phyloP scores from a whole-genome alignment of 208 protist species.

The Balamuthia mandrillaris region DNA sequence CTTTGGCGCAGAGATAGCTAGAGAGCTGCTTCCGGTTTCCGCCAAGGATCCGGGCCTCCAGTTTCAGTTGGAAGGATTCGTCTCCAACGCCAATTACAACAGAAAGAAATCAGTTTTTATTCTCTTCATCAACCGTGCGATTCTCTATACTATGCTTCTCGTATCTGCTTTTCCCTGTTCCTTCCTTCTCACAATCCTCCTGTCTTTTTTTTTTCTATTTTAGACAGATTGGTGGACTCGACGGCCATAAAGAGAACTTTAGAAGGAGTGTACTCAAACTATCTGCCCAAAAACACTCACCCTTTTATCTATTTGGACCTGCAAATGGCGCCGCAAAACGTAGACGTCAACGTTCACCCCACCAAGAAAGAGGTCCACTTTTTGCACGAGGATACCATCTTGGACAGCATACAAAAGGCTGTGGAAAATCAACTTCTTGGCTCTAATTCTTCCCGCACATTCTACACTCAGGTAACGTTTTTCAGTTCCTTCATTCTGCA shows the following conservation, averaged over 20 bases:
- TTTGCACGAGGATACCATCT: slow-evolving; percentile 67
- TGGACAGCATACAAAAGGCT: slow-evolving; percentile 55
- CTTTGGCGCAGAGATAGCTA: slow-evolving; percentile 54
- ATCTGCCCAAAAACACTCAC: slow-evolving; percentile 83
- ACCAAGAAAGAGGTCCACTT: slow-evolving; percentile 85
- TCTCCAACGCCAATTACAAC: slow-evolving; percentile 78
- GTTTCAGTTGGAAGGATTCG: slow-evolving; percentile 51
- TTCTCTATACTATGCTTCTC: too few species aligned
- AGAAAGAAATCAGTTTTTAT: slow-evolving; percentile 72
- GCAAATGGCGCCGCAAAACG: slow-evolving; percentile 77
- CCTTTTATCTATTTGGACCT: slow-evolving; percentile 92
- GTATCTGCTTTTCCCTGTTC: neutral
- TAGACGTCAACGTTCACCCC: slow-evolving; percentile 99
- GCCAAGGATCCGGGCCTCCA: slow-evolving; percentile 36
- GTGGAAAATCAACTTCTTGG: slow-evolving; percentile 44
- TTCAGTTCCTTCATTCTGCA: neutral
- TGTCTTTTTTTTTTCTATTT: neutral
- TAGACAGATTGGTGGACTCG: slow-evolving; percentile 78
- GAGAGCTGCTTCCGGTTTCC: slow-evolving; percentile 54
- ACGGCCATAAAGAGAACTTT: slow-evolving; percentile 79
- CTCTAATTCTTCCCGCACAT: slow-evolving; percentile 55
- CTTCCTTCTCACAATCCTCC: neutral
- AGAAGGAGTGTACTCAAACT: slow-evolving; percentile 81
- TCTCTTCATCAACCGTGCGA: slow-evolving; percentile 83
- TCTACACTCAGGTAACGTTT: neutral